Evolutionary conservation across 768 basidiomycete species (phyloP).

Genomic region (Agaricus blazei): DNA sequence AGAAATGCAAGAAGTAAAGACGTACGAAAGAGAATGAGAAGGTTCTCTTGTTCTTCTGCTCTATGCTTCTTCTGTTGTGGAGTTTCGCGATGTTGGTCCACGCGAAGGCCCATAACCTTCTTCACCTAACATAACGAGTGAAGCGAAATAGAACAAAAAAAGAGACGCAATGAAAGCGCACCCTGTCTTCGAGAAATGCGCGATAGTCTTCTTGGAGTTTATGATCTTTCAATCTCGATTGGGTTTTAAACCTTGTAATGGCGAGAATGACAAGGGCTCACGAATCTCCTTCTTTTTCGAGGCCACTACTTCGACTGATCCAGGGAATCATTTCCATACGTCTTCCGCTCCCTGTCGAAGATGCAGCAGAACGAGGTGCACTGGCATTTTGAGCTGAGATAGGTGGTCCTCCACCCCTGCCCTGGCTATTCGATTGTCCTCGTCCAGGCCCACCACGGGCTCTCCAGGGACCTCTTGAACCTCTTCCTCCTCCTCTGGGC

Average conservation of each 20-base stretch:
- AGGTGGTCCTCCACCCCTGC: constrained; percentile 5
- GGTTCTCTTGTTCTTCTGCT: constrained; percentile 57
- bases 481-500: not conserved
- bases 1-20: constrained; percentile 3
- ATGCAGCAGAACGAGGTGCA: not conserved
- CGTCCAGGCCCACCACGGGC: constrained; percentile 1
- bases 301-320: constrained; percentile 71
- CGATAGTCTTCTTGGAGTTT: constrained; percentile 65
- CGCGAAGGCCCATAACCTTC: constrained; percentile 37
- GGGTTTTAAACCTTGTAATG: constrained; percentile 23
- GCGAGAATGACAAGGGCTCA: constrained; percentile 32
- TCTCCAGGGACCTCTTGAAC: not conserved
- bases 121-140: constrained; percentile 34
- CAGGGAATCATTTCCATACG: constrained; percentile 67
- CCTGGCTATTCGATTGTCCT: not conserved
- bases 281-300: constrained; percentile 73
- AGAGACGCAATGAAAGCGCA: constrained; percentile 19
- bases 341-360: constrained; percentile 13
- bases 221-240: constrained; percentile 51
- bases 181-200: constrained; percentile 61
- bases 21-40: constrained; percentile 72
- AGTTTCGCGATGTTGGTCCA: constrained; percentile 23
- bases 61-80: constrained; percentile 31
- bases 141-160: not conserved
- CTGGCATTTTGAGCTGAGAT: not conserved